These are phyloP conservation scores for Tetradesmus obliquus DNA, from an alignment of 139 green algal species.

Conservation along the genomic window DNA sequence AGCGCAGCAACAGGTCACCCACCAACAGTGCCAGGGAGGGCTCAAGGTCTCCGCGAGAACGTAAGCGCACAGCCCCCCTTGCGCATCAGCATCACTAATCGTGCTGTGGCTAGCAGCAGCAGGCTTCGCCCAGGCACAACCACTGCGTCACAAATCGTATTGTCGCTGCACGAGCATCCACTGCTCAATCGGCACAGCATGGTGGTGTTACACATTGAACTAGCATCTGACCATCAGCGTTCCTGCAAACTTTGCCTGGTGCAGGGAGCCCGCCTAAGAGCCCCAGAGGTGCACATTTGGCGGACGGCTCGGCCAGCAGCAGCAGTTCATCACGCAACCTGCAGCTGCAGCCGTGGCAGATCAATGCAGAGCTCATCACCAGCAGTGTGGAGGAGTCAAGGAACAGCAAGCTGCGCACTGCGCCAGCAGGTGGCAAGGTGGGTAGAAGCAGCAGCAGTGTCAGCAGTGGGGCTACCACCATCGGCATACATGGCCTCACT, in stretches of 20 bases:
- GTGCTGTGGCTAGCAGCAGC: background rate
- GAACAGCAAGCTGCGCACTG: background rate
- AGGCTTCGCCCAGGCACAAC: background rate
- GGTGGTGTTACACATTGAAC: background rate
- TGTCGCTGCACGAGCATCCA: background rate
- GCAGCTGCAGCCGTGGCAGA: conserved; percentile 27
- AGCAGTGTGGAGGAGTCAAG: background rate
- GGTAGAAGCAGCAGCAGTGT: background rate
- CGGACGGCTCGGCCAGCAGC: background rate
- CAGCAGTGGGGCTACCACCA: no score
- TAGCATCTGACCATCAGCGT: background rate
- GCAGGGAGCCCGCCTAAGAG: conserved; percentile 6
- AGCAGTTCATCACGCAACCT: background rate
- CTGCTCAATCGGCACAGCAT: background rate
- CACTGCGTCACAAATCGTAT: background rate
- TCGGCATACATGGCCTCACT: no score
- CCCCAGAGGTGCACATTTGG: background rate
- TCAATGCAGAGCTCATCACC: background rate
- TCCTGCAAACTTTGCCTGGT: background rate
- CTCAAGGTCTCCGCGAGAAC: background rate
- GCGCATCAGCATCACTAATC: background rate
- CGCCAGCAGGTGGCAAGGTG: background rate
- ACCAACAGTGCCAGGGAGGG: background rate
- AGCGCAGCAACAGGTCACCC: background rate
- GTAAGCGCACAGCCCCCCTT: background rate